These are phyloP conservation scores for Cladosporium sp. DNA, from an alignment of 2,329 filamentous ascomycete species.

Conservation along the genomic window DNA sequence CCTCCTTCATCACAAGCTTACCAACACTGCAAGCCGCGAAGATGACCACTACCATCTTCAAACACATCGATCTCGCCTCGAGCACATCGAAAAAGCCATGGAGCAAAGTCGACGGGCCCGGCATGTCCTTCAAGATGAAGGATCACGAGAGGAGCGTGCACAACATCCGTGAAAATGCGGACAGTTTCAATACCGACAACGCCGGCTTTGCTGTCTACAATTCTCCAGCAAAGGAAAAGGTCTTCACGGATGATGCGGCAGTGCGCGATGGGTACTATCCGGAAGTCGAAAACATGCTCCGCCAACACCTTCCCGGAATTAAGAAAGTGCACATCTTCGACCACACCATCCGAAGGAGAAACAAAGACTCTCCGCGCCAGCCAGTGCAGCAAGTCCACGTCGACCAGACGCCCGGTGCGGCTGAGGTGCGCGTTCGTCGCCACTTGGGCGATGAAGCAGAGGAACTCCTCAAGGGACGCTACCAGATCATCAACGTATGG, in stretches of 20 bases:
- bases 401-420: constrained; percentile 67
- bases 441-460: constrained; percentile 62
- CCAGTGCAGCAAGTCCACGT: constrained; percentile 72
- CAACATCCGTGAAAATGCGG: constrained; percentile 55
- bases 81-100: constrained; percentile 55
- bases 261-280: constrained; percentile 61
- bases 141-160: constrained; percentile 52
- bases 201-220: constrained; percentile 60
- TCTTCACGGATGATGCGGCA: constrained; percentile 57
- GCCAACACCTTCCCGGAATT: constrained; percentile 55
- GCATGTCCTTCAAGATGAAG: constrained; percentile 53
- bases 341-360: constrained; percentile 65
- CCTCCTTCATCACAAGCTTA: background rate
- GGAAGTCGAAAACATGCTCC: constrained; percentile 61
- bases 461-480: constrained; percentile 57
- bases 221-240: constrained; percentile 54
- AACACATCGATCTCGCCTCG: constrained; percentile 60
- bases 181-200: constrained; percentile 57
- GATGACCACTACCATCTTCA: constrained; percentile 62
- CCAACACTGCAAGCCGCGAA: constrained; percentile 29
- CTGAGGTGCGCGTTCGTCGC: constrained; percentile 60
- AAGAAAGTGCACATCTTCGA: constrained; percentile 69
- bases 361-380: constrained; percentile 57
- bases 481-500: constrained; percentile 72
- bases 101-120: constrained; percentile 64